Evolutionary conservation across 2,329 filamentous ascomycete genomes (phyloP), one percentile per base, ranked within the genome.

Genomic region (Nannizziopsis barbatae): DNA sequence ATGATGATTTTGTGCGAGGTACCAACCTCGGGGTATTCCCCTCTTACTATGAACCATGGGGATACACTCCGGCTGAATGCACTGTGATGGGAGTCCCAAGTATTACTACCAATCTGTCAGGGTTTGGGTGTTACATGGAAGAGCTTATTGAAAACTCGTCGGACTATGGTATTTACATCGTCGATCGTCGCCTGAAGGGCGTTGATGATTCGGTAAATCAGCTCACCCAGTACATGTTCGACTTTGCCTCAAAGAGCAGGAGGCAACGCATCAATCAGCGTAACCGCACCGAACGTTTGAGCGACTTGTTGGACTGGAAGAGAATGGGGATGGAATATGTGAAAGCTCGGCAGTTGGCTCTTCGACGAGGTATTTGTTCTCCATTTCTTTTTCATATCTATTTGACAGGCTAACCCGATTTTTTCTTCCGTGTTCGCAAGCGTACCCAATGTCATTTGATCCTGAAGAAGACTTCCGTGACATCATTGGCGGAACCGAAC

Each of bases 61-160:
- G 92, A 40, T 98, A 98, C 69, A 98, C 92, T 1, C 92, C 90
- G 0, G 90, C 92, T 45, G 92, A 96, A 68, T 98, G 92, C 68
- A 96, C 92, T 0, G 92, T 96, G 54, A 96, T 96, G 92, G 92
- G 92, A 59, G 89, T 98, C 36, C 92, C 92, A 38, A 95, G 87
- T 67, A 95, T 98, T 69, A 96, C 92, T 9, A 96, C 90, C 22
- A 98, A 98, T 68, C 73, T 98, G 39, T 96, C 92, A 5, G 92
- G 92, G 15, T 98, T 98, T 61, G 92, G 92, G 43, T 96, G 92
- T 70, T 96, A 98, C 68, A 98, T 98, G 92, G 92, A 98, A 68
- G 92, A 96, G 69, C 72, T 96, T 57, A 96, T 98, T 56, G 90
- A 96, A 70, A 96, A 96, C 69, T 93, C 90, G 36, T 85, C 84